Evolutionary conservation across 2,329 filamentous ascomycete genomes (phyloP).

Genomic region (Fusarium sp.): DNA sequence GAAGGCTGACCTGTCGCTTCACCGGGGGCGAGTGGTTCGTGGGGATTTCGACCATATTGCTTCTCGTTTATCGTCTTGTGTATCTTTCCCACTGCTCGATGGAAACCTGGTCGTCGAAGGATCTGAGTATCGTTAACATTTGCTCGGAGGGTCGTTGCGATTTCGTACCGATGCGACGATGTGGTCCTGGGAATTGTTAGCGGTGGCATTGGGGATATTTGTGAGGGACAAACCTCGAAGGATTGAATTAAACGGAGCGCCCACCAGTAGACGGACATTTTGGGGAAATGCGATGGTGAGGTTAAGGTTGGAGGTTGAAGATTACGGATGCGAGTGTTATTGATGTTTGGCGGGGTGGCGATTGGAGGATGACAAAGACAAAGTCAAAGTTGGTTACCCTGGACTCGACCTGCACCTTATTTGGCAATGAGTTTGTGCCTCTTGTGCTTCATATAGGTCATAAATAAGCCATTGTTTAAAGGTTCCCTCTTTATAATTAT

Average conservation of each 20-base stretch:
- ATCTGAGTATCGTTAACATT: slow-evolving; percentile 52
- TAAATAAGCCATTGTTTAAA: too few species aligned
- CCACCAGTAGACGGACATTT: slow-evolving; percentile 52
- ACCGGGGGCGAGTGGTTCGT: slow-evolving; percentile 63
- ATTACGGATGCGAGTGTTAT: slow-evolving; percentile 13
- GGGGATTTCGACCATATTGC: slow-evolving; percentile 62
- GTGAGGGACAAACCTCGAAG: slow-evolving; percentile 46
- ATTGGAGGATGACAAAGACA: slow-evolving; percentile 25
- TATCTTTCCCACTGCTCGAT: slow-evolving; percentile 64
- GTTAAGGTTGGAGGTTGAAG: neutral
- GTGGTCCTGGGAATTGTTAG: slow-evolving; percentile 47
- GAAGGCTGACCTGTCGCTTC: slow-evolving; percentile 60
- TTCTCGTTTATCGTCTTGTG: slow-evolving; percentile 63
- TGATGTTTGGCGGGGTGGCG: slow-evolving; percentile 28
- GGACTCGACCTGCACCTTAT: neutral
- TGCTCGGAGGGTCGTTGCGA: too few species aligned
- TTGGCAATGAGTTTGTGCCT: neutral
- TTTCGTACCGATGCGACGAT: slow-evolving; percentile 51
- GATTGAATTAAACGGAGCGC: slow-evolving; percentile 51
- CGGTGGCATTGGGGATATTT: fast-evolving
- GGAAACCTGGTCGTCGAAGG: slow-evolving; percentile 64
- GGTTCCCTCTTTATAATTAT: too few species aligned
- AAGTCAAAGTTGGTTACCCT: slow-evolving; percentile 19
- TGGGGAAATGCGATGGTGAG: slow-evolving; percentile 1
- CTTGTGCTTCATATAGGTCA: neutral